Evolutionary conservation across 2,329 filamentous ascomycete genomes (phyloP).

Genomic region (Arachnomyces sp.): DNA sequence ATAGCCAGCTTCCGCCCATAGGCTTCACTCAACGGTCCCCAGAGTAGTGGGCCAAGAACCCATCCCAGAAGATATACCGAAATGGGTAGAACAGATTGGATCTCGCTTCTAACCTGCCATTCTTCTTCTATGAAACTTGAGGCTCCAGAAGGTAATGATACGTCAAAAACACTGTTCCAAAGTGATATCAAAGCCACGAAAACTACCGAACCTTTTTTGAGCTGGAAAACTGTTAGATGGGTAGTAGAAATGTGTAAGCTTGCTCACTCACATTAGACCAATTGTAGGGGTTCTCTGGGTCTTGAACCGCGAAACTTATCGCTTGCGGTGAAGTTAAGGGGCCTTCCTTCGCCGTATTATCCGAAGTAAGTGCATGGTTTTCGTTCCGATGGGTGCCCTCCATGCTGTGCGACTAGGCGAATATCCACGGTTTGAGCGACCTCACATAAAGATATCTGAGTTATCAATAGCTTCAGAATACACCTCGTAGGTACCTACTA

Average conservation of each 20-base stretch:
- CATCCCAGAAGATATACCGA: constrained; percentile 24
- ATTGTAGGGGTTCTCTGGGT: constrained; percentile 20
- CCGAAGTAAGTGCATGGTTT: too few species aligned
- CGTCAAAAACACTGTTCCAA: constrained; percentile 17
- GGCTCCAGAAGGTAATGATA: constrained; percentile 17
- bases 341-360: too few species aligned
- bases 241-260: not conserved
- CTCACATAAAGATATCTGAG: too few species aligned
- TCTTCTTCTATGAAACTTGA: constrained; percentile 14
- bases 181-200: constrained; percentile 15
- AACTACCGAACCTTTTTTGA: constrained; percentile 15
- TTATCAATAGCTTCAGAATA: too few species aligned
- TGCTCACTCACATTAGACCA: constrained; percentile 11
- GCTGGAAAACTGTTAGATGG: constrained; percentile 3
- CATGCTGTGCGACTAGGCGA: too few species aligned
- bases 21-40: constrained; percentile 31
- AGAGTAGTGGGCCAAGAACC: constrained; percentile 29
- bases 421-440: too few species aligned
- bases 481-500: too few species aligned
- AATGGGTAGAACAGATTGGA: constrained; percentile 22
- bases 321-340: too few species aligned
- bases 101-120: constrained; percentile 9
- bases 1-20: constrained; percentile 31
- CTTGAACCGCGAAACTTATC: not conserved
- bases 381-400: too few species aligned